These are phyloP conservation scores for Amanita pseudoporphyria DNA, from an alignment of 768 basidiomycete species.

Conservation along the genomic window DNA sequence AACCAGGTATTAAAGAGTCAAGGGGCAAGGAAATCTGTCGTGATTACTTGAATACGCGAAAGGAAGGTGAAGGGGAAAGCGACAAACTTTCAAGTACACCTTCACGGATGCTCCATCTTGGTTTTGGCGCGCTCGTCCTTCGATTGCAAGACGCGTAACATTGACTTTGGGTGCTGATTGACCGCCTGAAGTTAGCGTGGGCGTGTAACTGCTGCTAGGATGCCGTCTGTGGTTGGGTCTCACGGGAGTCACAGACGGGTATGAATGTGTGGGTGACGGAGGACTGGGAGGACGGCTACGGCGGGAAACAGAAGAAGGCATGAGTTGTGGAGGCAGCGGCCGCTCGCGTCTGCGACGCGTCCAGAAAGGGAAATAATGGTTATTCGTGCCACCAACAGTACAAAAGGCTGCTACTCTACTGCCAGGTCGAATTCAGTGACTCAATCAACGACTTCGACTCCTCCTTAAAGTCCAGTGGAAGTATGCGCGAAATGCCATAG, in stretches of 20 bases:
- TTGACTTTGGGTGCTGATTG: constrained; percentile 41
- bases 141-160: constrained; percentile 62
- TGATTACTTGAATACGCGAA: neutral
- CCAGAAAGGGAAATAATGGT: constrained; percentile 10
- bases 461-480: constrained; percentile 55
- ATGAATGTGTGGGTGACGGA: neutral
- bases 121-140: constrained; percentile 60
- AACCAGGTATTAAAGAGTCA: constrained; percentile 56
- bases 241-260: constrained; percentile 9
- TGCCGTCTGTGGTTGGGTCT: constrained; percentile 13
- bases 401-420: constrained; percentile 14
- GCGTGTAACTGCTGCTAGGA: constrained; percentile 30
- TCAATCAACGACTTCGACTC: constrained; percentile 54
- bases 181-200: constrained; percentile 35
- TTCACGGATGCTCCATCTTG: constrained; percentile 58
- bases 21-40: constrained; percentile 56
- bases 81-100: constrained; percentile 66
- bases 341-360: constrained; percentile 8
- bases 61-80: neutral
- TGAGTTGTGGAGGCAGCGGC: neutral
- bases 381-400: constrained; percentile 11
- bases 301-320: constrained; percentile 1
- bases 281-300: constrained; percentile 4
- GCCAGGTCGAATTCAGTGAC: constrained; percentile 52
- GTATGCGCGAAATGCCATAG: constrained; percentile 69